A percentile compares a stretch with the other conserved stretches of the same genome.
Evolutionary conservation across 228 moss, liverwort and hornwort genomes (phyloP).

Genomic region (Sphagnum fallax): DNA sequence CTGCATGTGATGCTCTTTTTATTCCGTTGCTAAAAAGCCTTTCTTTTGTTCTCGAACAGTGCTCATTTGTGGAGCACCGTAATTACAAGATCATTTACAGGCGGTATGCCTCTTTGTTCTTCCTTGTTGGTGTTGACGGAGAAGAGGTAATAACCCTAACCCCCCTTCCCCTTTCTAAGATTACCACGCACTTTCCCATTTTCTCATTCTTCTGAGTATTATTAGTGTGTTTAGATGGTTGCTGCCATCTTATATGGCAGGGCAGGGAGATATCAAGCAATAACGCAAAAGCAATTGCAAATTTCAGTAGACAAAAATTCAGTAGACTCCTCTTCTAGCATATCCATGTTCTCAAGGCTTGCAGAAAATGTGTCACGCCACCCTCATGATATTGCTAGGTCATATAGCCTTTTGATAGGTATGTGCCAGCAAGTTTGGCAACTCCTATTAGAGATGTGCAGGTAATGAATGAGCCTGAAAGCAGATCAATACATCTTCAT

Average conservation of each 20-base stretch:
- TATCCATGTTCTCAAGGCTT: too few species aligned
- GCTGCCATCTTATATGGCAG: background rate
- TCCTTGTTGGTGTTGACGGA: conserved; percentile 90
- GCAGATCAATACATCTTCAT: too few species aligned
- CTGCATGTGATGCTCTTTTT: too few species aligned
- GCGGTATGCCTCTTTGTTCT: conserved; percentile 85
- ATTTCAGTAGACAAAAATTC: too few species aligned
- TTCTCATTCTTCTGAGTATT: background rate
- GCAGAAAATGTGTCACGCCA: too few species aligned
- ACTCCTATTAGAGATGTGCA: too few species aligned
- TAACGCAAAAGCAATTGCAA: too few species aligned
- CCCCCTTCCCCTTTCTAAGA: background rate
- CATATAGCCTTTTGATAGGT: too few species aligned
- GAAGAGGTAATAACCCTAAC: conserved; percentile 58
- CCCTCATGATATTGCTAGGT: too few species aligned
- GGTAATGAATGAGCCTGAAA: background rate
- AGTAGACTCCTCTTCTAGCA: too few species aligned
- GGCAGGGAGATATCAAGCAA: background rate
- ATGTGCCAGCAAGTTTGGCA: too few species aligned
- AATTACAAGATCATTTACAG: conserved; percentile 88
- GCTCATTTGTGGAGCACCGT: conserved; percentile 94
- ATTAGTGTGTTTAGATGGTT: background rate
- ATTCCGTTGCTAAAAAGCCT: background rate
- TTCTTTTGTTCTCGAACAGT: conserved; percentile 24
- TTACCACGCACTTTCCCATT: background rate